Conservation (phyloP, 805 yeast species). For the Metschnikowia henanensis region DNA sequence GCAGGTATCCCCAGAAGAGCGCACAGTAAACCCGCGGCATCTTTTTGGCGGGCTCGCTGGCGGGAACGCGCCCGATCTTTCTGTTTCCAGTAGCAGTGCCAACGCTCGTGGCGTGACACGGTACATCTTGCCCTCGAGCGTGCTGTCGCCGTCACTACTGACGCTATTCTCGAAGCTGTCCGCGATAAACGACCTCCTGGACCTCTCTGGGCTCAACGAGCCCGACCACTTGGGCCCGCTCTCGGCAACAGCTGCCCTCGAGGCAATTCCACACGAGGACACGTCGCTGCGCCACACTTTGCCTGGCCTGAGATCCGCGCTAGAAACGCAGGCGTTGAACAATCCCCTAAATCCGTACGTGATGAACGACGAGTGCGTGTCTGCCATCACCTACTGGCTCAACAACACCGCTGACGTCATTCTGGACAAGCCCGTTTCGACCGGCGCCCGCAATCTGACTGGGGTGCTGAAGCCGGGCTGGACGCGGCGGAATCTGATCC, state of each 20-base stretch:
- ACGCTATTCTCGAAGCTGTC: constrained; percentile 14
- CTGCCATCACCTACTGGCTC: constrained; percentile 39
- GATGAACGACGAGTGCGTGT: constrained; percentile 42
- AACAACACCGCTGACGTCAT: constrained; percentile 18
- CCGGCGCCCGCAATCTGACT: constrained; percentile 27
- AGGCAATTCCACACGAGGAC: background rate
- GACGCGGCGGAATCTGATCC: constrained; percentile 18
- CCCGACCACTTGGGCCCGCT: background rate
- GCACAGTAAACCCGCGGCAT: constrained; percentile 36
- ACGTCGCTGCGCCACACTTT: background rate
- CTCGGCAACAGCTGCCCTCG: background rate
- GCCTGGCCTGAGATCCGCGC: background rate
- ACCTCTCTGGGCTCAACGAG: background rate
- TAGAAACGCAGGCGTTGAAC: constrained; percentile 5
- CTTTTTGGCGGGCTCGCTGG: constrained; percentile 14
- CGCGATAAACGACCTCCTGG: constrained; percentile 1
- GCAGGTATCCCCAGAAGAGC: constrained; percentile 16
- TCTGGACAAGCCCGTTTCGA: constrained; percentile 18
- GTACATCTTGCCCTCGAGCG: constrained; percentile 16
- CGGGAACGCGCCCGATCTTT: background rate
- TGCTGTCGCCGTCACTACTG: constrained; percentile 16
- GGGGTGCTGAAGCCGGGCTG: constrained; percentile 28
- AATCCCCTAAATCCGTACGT: constrained; percentile 17
- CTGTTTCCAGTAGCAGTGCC: background rate
- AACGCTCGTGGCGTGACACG: constrained; percentile 5